These are phyloP conservation scores for Xanthoconium stramineum DNA, from an alignment of 768 basidiomycete species.

Conservation along the genomic window DNA sequence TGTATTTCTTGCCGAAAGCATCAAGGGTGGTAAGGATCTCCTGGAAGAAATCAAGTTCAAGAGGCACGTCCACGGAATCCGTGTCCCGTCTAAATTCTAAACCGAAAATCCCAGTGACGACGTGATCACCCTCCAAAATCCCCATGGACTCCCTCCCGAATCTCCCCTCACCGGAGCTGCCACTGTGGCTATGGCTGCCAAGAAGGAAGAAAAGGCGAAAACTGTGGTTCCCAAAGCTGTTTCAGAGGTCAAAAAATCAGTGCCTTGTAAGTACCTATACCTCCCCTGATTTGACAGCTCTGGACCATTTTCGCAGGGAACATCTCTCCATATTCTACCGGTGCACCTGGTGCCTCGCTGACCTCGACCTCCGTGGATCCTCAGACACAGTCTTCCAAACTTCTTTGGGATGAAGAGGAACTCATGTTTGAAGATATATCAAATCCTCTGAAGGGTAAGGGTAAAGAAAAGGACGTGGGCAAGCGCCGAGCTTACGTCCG, in stretches of 20 bases:
- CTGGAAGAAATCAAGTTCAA: conserved; percentile 81
- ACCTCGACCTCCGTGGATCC: conserved; percentile 92
- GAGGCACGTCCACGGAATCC: conserved; percentile 48
- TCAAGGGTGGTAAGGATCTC: conserved; percentile 84
- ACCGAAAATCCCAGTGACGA: conserved; percentile 54
- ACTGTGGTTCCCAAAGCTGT: conserved; percentile 31
- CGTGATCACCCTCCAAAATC: conserved; percentile 92
- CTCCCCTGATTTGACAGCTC: neutral
- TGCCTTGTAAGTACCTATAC: conserved; percentile 56
- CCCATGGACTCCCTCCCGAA: conserved; percentile 67
- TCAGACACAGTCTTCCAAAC: conserved; percentile 59
- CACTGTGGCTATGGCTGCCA: conserved; percentile 28
- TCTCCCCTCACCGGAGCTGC: conserved; percentile 40
- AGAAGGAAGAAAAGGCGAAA: conserved; percentile 34
- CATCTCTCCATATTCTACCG: conserved; percentile 86
- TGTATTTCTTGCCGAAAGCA: conserved; percentile 88
- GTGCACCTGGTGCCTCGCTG: conserved; percentile 86
- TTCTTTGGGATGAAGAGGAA: conserved; percentile 99
- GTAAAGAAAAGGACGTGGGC: conserved; percentile 90
- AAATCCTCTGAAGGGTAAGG: conserved; percentile 76
- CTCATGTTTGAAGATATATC: conserved; percentile 96
- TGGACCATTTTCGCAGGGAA: conserved; percentile 56
- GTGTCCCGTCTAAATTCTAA: neutral
- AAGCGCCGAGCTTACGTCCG: conserved; percentile 93
- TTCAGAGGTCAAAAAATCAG: conserved; percentile 45